phyloP scores from a whole-genome alignment of 345 rosid genomes.

The Leavenworthia alabamica region DNA sequence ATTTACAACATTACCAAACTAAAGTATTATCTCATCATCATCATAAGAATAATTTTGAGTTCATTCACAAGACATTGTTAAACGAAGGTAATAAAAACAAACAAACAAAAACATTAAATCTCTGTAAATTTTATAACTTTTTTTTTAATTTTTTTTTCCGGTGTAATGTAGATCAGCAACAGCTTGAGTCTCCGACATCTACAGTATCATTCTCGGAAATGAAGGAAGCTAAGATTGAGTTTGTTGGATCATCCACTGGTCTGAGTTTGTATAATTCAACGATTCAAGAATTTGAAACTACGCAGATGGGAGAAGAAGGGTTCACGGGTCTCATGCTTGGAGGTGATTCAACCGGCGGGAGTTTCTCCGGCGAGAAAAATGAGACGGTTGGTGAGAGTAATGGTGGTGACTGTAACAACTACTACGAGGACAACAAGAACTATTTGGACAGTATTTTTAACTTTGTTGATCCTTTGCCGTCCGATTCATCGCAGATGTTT shows the following conservation, averaged over 20 bases:
- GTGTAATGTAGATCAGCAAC: constrained; percentile 30
- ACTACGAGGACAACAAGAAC: constrained; percentile 77
- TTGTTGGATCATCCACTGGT: constrained; percentile 45
- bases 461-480: constrained; percentile 79
- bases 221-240: constrained; percentile 41
- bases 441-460: constrained; percentile 86
- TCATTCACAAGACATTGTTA: constrained; percentile 16
- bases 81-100: constrained; percentile 13
- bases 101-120: neutral
- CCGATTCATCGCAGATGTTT: constrained; percentile 44
- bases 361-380: constrained; percentile 19
- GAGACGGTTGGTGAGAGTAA: constrained; percentile 21
- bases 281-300: constrained; percentile 22
- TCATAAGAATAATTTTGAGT: constrained; percentile 3
- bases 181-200: constrained; percentile 74
- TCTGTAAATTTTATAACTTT: neutral
- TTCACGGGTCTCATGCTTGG: constrained; percentile 68
- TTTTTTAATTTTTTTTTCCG: neutral
- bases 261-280: constrained; percentile 47
- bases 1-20: constrained; percentile 34
- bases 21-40: constrained; percentile 20
- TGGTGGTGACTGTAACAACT: constrained; percentile 31
- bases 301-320: constrained; percentile 41
- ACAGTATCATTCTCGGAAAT: constrained; percentile 69
- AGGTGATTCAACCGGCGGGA: constrained; percentile 35